These are phyloP conservation scores for Delonix regia DNA, from an alignment of 306 rosid genomes.

Conservation along the genomic window DNA sequence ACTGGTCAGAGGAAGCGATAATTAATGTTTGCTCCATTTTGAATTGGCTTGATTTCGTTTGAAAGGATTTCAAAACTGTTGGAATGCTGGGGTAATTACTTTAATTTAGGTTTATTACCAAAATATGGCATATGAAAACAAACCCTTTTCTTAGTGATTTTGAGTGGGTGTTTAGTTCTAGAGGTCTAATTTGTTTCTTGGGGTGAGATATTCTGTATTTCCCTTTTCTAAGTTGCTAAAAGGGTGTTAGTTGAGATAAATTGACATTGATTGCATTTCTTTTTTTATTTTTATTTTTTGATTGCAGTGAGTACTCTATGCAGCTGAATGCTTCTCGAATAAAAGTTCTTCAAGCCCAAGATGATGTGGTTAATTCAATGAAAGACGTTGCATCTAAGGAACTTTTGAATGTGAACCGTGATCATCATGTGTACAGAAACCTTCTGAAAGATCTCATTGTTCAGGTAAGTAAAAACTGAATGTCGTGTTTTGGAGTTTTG, in stretches of 20 bases:
- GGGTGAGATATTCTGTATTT: not conserved
- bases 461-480: conserved; percentile 59
- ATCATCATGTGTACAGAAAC: conserved; percentile 60
- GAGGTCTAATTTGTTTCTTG: conserved; percentile 17
- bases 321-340: conserved; percentile 85
- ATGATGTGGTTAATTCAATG: conserved; percentile 78
- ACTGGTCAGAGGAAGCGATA: not conserved
- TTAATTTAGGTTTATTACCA: conserved; percentile 17
- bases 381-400: conserved; percentile 79
- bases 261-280: conserved; percentile 3
- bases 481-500: not conserved
- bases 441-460: conserved; percentile 77
- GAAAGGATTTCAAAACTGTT: conserved; percentile 6
- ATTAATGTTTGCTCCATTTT: not conserved
- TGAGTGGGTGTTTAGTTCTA: not conserved
- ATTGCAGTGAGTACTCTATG: conserved; percentile 90
- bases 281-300: no score
- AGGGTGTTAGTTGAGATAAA: conserved; percentile 2
- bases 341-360: conserved; percentile 97
- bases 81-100: conserved; percentile 21
- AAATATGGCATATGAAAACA: conserved; percentile 14
- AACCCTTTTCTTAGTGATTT: not conserved
- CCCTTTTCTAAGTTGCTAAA: not conserved
- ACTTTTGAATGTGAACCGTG: conserved; percentile 64
- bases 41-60: conserved; percentile 1